Percentiles rank a stretch among this genome's conserved stretches.
Evolutionary conservation across 2,329 filamentous ascomycete genomes (phyloP).

Genomic region (Aspergillus udagawae): DNA sequence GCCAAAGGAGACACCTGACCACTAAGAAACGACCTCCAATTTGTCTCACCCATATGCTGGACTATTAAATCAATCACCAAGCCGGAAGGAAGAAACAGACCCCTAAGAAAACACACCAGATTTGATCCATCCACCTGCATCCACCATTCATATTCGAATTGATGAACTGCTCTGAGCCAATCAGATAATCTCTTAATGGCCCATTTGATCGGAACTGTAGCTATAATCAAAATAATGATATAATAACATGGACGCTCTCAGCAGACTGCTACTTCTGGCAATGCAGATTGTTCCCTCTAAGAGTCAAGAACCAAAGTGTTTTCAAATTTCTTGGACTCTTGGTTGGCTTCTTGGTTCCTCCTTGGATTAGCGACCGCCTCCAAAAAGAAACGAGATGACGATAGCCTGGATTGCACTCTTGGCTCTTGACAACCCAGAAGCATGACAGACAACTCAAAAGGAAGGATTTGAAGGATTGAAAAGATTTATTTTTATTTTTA

Average conservation of each 20-base stretch:
- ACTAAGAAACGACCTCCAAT: neutral
- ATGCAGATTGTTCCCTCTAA: too few species aligned
- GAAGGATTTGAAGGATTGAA: neutral
- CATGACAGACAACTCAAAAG: neutral
- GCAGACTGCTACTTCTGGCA: neutral
- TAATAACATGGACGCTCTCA: neutral
- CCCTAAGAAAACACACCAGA: neutral
- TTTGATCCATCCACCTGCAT: neutral
- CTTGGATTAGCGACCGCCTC: neutral
- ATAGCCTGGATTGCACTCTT: neutral
- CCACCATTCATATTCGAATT: neutral
- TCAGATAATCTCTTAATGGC: neutral
- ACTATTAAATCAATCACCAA: neutral
- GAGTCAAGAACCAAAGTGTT: neutral
- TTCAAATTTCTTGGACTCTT: neutral
- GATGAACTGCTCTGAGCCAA: conserved; percentile 7
- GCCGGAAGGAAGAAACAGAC: too few species aligned
- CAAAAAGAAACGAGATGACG: neutral
- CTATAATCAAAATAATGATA: neutral
- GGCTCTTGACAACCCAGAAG: neutral
- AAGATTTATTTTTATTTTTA: neutral
- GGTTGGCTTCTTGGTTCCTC: neutral
- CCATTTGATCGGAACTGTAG: neutral
- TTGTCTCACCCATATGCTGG: conserved; percentile 1
- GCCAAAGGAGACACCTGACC: neutral